phyloP scores from a whole-genome alignment of 164 flowering plant genomes.

The Dillenia turbinata region DNA sequence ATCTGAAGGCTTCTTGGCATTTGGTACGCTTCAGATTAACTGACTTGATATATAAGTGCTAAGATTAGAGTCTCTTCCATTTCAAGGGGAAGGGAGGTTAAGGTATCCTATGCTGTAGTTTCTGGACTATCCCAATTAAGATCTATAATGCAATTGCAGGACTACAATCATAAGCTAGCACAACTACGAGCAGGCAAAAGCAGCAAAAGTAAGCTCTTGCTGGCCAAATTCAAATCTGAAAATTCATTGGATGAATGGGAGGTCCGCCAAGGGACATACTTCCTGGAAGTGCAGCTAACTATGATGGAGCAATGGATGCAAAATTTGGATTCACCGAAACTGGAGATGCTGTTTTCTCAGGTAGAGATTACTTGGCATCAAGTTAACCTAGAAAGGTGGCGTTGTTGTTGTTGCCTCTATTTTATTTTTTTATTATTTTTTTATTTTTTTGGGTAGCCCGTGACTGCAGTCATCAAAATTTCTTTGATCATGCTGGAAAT shows the following conservation, averaged over 20 bases:
- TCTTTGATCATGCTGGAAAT: too few relatives aligned
- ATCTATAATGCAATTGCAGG: slow-evolving; percentile 38
- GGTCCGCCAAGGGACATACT: slow-evolving; percentile 78
- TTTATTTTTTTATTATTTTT: too few relatives aligned
- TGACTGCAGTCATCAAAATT: too few relatives aligned
- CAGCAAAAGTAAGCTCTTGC: slow-evolving; percentile 92
- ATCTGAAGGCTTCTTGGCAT: too few relatives aligned
- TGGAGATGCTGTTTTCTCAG: slow-evolving; percentile 84
- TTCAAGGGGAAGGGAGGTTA: too few relatives aligned
- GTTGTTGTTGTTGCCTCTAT: too few relatives aligned
- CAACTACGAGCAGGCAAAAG: slow-evolving; percentile 93
- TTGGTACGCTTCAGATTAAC: too few relatives aligned
- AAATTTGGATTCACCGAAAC: slow-evolving; percentile 74
- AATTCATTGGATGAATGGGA: slow-evolving; percentile 84
- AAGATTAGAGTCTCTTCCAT: too few relatives aligned
- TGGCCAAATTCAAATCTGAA: slow-evolving; percentile 78
- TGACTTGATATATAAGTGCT: too few relatives aligned
- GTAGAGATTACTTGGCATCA: slow-evolving; percentile 22
- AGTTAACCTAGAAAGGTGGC: too few relatives aligned
- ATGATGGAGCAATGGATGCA: slow-evolving; percentile 97
- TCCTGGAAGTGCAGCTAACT: slow-evolving; percentile 80
- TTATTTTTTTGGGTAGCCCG: too few relatives aligned
- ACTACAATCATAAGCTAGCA: slow-evolving; percentile 83
- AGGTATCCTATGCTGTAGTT: too few relatives aligned
- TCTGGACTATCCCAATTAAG: neutral